phyloP scores from a whole-genome alignment of 2,329 filamentous ascomycete genomes.

The Aspergillus ibericus region DNA sequence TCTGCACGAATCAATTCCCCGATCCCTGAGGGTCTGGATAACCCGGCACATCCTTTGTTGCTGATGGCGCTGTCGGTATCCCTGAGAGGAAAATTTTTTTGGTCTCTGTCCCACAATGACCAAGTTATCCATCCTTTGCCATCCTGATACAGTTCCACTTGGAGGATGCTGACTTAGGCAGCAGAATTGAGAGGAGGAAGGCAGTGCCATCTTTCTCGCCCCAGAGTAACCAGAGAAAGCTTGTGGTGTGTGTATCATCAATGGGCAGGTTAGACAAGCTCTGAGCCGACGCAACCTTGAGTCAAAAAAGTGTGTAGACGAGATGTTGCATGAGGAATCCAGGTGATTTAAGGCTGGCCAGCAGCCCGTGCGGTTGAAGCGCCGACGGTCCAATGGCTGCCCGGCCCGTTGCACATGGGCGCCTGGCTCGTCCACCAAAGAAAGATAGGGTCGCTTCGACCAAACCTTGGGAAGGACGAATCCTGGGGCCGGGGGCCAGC shows the following conservation, averaged over 20 bases:
- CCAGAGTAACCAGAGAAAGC: too few species aligned
- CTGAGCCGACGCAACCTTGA: neutral
- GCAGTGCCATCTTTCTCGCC: too few species aligned
- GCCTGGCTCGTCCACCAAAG: neutral
- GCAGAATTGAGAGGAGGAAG: too few species aligned
- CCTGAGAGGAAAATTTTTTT: too few species aligned
- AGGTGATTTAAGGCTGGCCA: too few species aligned
- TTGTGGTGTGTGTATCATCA: neutral
- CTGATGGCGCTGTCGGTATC: neutral
- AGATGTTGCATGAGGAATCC: neutral
- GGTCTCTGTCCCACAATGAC: too few species aligned
- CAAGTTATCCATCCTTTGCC: too few species aligned
- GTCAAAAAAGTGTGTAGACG: neutral
- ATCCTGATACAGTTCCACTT: too few species aligned
- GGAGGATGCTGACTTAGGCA: too few species aligned
- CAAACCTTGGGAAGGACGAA: neutral
- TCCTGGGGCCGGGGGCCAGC: too few species aligned
- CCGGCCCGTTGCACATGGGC: conserved; percentile 4
- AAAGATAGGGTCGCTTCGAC: neutral
- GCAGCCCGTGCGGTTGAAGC: too few species aligned
- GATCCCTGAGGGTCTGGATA: conserved; percentile 2
- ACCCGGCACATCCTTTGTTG: neutral
- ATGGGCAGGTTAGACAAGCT: neutral
- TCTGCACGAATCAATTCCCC: neutral
- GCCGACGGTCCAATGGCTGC: neutral